Evolutionary conservation across 495 filamentous ascomycete genomes (phyloP).

Genomic region (Neurospora sp.): DNA sequence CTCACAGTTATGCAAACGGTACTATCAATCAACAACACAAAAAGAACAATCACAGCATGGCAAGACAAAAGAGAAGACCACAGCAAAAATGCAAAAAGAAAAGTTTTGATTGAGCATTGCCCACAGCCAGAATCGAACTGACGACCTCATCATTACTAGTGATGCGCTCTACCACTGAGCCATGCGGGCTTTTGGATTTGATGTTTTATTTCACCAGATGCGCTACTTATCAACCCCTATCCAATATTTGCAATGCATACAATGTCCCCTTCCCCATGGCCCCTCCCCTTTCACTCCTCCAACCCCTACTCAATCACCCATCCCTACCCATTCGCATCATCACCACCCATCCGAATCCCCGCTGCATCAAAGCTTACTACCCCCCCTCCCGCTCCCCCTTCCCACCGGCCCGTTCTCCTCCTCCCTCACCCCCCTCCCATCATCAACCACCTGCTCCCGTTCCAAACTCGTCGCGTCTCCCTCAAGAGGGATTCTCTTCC

Average conservation of each 20-base stretch:
- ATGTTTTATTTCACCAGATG: too few relatives aligned
- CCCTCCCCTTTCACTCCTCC: too few relatives aligned
- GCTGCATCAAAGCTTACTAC: background rate
- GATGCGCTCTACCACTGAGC: background rate
- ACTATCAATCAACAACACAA: background rate
- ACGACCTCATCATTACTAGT: background rate
- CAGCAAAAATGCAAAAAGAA: background rate
- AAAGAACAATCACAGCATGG: background rate
- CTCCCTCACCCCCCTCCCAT: background rate
- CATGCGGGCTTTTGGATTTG: background rate
- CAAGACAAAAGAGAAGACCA: background rate
- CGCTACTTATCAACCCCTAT: too few relatives aligned
- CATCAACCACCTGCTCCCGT: background rate
- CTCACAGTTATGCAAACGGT: background rate
- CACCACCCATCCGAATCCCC: too few relatives aligned
- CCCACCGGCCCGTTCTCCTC: slow-evolving; percentile 3
- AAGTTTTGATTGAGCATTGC: background rate
- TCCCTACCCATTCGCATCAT: too few relatives aligned
- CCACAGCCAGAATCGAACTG: background rate
- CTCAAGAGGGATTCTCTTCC: background rate
- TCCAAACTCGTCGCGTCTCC: slow-evolving; percentile 1
- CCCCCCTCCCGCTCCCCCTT: background rate
- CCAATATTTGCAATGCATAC: too few relatives aligned
- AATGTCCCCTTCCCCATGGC: too few relatives aligned
- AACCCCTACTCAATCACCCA: too few relatives aligned